Evolutionary conservation across 768 basidiomycete genomes (phyloP), one percentile per base, ranked within the genome.

Genomic region (Leccinum disarticulatum): DNA sequence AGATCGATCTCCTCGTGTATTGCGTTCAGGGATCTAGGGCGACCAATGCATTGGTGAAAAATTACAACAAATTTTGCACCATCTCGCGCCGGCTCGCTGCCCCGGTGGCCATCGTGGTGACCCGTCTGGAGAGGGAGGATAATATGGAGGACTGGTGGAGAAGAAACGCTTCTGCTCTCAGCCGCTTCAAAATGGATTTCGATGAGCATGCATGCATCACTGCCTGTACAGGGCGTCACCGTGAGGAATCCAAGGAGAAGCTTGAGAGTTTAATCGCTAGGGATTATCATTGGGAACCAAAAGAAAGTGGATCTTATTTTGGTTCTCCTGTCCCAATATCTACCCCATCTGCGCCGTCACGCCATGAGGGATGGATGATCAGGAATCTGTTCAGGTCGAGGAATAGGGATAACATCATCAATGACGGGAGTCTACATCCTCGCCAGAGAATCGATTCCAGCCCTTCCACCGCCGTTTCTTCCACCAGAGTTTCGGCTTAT

Each of bases 141-240:
- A 14, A 50, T 35, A 75, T 68, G 73, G 75, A 68, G 3, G 52
- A 43, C 27, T 75, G 75, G 74, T 75, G 74, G 75, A 25, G 13
- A 4, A 57, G 17, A 33, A 80, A 79, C 51, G 62, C 69, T 43
- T 11, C 35, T 19, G 6, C 2, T 7, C 66, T 81, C 57, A 51
- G 59, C 35, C 15, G 43, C 1, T 56, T 69, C 25, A 31, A 58
- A 14, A 77, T 80, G 66, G 41, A 59, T 30, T 78, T 77, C 7
- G 65, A 71, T n/a, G 77, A 64, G n/a, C 68, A 76, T 9, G 79
- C 66, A 3, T 81, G 80, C 58, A 62, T 80, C 57, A 78, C 76
- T 3, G 61, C 75, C 7, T 58, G 69, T 43, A n/a, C 48, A 13
- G 49, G 19, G 2, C 48, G 7, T 52, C 61, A n/a, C 10, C 49